Base-by-base conservation (phyloP, 495 filamentous ascomycete genomes). In the Platismatia glauca region DNA sequence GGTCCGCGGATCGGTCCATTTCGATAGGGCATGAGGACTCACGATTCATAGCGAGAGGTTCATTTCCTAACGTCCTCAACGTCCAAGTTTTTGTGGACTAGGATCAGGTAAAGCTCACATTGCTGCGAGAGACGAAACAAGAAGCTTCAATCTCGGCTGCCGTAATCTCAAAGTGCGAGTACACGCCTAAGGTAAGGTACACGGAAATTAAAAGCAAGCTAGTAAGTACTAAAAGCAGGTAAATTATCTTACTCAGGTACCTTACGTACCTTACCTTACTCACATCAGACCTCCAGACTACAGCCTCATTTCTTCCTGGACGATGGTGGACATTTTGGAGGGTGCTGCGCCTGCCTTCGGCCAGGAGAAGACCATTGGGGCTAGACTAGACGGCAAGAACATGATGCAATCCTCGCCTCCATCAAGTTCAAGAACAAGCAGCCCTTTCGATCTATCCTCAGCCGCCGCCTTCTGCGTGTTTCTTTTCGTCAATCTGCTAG, bases 401-500 rank as follows among this genome's bases (percentile, higher is more conserved):
- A 2, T 4, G 29, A 53, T 20, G 50, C 27, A 29, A 8, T 53
- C 50, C 15, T 33, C 50, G 27, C 29, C 50, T n/a, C 11, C 29
- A 7, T 33, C 50, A 31, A 29, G n/a, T 53, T 4, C 29, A 33
- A 29, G 15, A 52, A 52, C 3, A 3, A 53, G 29, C 29, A 6
- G 34, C n/a, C 16, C 57, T 57, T 61, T 56, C 18, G 68, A 81
- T 76, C 22, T 77, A 77, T 65, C 72, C 79, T 52, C 76, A 80
- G 8, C 77, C 83, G 35, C 77, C 80, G 61, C 55, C 35, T 89
- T 87, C 71, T 81, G 80, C 64, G 79, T 93, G 57, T 91, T 91
- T 64, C 76, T 95, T 39, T 73, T 77, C 52, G 83, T 86, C 58
- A 90, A 94, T 70, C 60, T 84, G 27, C 67, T 93, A 35, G 87